phyloP scores from a whole-genome alignment of 768 basidiomycete genomes.

The Trametes cingulata region DNA sequence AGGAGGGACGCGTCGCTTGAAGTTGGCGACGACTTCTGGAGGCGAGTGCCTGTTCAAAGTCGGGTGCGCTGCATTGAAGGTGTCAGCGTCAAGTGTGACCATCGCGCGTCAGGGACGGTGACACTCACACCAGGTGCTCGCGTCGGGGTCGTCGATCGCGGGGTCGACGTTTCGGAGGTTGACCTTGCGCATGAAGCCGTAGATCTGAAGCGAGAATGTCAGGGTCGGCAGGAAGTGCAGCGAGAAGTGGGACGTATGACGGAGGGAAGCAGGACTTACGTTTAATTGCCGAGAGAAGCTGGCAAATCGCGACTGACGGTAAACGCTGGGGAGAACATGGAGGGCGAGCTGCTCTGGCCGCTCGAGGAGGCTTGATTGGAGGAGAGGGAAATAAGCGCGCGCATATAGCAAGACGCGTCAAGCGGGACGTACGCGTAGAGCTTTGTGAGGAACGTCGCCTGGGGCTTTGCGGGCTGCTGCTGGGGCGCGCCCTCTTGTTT shows the following conservation, averaged over 20 bases:
- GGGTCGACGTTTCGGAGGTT: constrained; percentile 95
- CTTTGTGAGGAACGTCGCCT: constrained; percentile 96
- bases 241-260: constrained; percentile 29
- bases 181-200: constrained; percentile 98
- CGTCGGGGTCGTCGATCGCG: constrained; percentile 93
- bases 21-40: constrained; percentile 87
- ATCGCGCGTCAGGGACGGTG: constrained; percentile 16
- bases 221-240: constrained; percentile 19
- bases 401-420: constrained; percentile 5
- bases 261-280: constrained; percentile 51
- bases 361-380: constrained; percentile 67
- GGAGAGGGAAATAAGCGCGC: constrained; percentile 23
- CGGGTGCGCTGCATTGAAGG: constrained; percentile 66
- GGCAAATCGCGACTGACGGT: constrained; percentile 95
- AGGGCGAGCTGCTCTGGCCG: constrained; percentile 89
- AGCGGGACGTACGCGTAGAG: constrained; percentile 78
- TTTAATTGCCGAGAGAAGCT: constrained; percentile 98
- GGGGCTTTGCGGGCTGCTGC: constrained; percentile 63
- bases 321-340: constrained; percentile 91
- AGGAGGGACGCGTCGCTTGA: constrained; percentile 93
- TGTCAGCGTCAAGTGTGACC: neutral
- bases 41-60: constrained; percentile 90
- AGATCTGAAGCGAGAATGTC: constrained; percentile 62
- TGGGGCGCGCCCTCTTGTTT: constrained; percentile 41
- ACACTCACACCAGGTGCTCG: constrained; percentile 94